A percentile compares a stretch with the other conserved stretches of the same genome.
These are phyloP conservation scores for Penicillium tannophilum DNA, from an alignment of 495 filamentous ascomycete species.

Conservation along the genomic window DNA sequence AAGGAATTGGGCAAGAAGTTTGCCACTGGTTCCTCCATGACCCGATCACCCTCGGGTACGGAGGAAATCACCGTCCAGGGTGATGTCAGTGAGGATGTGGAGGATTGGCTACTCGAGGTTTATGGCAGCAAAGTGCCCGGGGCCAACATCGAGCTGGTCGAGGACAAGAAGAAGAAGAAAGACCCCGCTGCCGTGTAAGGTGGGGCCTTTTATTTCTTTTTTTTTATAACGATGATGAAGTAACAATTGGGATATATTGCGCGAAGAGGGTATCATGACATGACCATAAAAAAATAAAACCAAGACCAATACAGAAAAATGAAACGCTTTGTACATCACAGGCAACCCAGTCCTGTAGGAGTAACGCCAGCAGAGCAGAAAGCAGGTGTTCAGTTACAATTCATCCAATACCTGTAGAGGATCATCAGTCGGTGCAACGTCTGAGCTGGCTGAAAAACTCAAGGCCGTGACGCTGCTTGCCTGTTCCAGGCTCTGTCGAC, in stretches of 20 bases:
- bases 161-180: conserved; percentile 85
- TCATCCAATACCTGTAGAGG: conserved; percentile 39
- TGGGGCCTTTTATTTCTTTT: not conserved
- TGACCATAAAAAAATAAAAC: conserved; percentile 18
- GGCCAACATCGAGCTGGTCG: conserved; percentile 90
- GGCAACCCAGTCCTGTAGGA: not conserved
- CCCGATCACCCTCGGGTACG: conserved; percentile 78
- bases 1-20: conserved; percentile 58
- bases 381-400: conserved; percentile 22
- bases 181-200: conserved; percentile 9
- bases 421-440: conserved; percentile 24
- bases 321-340: not conserved
- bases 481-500: conserved; percentile 20
- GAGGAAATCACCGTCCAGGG: conserved; percentile 99
- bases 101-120: conserved; percentile 84
- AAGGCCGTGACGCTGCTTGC: conserved; percentile 1
- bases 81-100: conserved; percentile 92
- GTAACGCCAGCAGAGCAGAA: not conserved
- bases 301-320: conserved; percentile 5
- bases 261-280: conserved; percentile 34
- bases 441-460: not conserved
- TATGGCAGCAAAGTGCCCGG: conserved; percentile 82
- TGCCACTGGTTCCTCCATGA: conserved; percentile 90
- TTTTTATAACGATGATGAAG: conserved; percentile 9
- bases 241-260: not conserved